Percentiles rank a stretch among this genome's conserved stretches.
Conservation (phyloP, 2,329 filamentous ascomycete genomes). For the Sporothrix pallida region DNA sequence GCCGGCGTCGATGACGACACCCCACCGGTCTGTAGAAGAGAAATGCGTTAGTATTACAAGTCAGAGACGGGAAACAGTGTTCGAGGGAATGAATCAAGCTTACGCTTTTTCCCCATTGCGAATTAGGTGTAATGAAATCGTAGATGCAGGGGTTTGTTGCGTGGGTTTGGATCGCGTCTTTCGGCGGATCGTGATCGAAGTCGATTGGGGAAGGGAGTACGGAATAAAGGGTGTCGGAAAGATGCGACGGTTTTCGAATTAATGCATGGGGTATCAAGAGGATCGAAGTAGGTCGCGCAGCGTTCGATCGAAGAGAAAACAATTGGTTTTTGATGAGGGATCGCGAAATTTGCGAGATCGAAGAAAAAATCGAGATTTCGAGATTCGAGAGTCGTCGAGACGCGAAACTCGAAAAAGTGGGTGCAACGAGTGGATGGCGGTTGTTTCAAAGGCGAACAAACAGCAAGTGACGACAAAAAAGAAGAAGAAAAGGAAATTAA, state of each 20-base stretch:
- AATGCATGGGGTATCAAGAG: neutral
- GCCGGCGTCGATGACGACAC: constrained; percentile 94
- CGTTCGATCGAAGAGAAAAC: neutral
- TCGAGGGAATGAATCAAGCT: neutral
- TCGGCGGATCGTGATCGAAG: neutral
- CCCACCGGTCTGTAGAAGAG: constrained; percentile 67
- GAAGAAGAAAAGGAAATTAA: neutral
- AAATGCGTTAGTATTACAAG: constrained; percentile 14
- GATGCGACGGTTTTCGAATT: neutral
- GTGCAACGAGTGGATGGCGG: neutral
- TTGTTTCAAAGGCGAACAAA: neutral
- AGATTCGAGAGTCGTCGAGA: neutral
- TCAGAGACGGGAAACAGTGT: too few relatives aligned
- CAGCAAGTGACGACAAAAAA: constrained; percentile 14
- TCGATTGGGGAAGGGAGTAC: neutral
- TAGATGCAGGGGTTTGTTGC: neutral
- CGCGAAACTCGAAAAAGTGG: neutral
- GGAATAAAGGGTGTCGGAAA: neutral
- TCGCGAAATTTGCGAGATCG: neutral
- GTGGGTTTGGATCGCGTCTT: neutral
- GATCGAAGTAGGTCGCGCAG: constrained; percentile 7
- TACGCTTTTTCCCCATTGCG: constrained; percentile 36
- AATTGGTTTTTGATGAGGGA: neutral
- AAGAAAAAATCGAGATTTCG: neutral
- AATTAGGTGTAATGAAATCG: neutral